Percentiles rank a stretch among this genome's conserved stretches.
These are phyloP conservation scores for Sporothrix inflata DNA, from an alignment of 2,329 filamentous ascomycete species.

Conservation along the genomic window DNA sequence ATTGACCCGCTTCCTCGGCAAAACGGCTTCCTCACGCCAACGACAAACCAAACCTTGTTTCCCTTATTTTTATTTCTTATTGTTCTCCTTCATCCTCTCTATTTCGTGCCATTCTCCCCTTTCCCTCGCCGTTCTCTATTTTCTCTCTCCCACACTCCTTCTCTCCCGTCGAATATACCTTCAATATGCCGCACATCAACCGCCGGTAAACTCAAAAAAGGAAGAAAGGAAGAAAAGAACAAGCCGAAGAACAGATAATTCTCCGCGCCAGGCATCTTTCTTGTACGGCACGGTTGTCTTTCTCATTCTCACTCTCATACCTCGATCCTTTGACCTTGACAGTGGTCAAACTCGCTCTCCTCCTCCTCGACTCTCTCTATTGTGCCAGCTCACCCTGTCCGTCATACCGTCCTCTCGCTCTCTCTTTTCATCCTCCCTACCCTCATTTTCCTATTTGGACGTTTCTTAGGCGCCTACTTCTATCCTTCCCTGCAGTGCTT, in stretches of 20 bases:
- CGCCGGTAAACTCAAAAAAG: conserved; percentile 10
- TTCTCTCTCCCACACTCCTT: neutral
- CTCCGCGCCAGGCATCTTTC: neutral
- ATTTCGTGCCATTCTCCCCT: neutral
- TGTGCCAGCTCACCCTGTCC: neutral
- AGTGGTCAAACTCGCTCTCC: neutral
- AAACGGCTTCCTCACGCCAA: conserved; percentile 21
- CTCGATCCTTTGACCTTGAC: neutral
- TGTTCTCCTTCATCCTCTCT: neutral
- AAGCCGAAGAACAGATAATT: conserved; percentile 6
- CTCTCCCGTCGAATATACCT: neutral
- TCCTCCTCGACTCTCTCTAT: neutral
- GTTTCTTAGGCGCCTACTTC: neutral
- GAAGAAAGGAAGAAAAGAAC: neutral
- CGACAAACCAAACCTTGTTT: conserved; percentile 6
- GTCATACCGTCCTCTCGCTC: neutral
- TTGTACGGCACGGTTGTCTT: neutral
- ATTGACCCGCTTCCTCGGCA: conserved; percentile 13
- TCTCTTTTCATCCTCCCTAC: neutral
- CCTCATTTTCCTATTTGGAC: neutral
- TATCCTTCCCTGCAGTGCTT: neutral
- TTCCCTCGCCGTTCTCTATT: neutral
- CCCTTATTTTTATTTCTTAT: neutral
- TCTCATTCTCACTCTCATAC: neutral
- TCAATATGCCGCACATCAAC: conserved; percentile 23